Base-by-base conservation (phyloP, 352 stramenopile genomes). In the Plasmopara viticola region DNA sequence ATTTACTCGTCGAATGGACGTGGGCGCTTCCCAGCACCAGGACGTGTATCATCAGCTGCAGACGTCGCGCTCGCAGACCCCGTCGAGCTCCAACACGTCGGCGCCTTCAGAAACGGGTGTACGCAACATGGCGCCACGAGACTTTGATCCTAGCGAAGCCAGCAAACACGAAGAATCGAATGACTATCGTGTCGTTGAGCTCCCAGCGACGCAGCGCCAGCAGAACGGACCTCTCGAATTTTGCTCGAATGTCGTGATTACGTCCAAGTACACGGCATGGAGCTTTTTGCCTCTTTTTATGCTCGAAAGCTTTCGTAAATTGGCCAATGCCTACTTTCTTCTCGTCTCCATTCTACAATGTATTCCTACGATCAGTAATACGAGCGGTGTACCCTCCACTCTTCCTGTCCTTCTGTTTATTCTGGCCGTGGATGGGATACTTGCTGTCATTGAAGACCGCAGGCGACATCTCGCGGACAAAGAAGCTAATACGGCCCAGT, bases 281-380 rank as follows among this genome's bases (percentile, higher is more conserved):
- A 94, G 82, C 58, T 97, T 97, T 52, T 39, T 97, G 30, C 88
- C 89, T 40, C 71, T 84, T 5, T 96, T 96, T 41, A 72, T 97
- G 44, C 63, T 89, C 58, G 86, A 97, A 56, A 81, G 66, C 8
- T 93, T 93, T 62, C 62, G 66, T 15, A 90, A 87, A 52, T 66
- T 96, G 43, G 90, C 90, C 41, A 97, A 97, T 56, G 78, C 89
- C 17, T 97, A 97, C 60, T 97, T 97, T 50, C 58, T 97, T 8
- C 65, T 96, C 14, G 84, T 97, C 12, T 94, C 84, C 6, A 64
- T 87, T 25, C 64, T 97, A 8, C 82, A 96, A 58, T 80, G 61
- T 17, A 80, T 95, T 53, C 70, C 63, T 18, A 57, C 42, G 8
- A 95, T 97, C 68, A 87, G 67, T 31, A 96, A 96, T 55, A 96